Evolutionary conservation across 306 rosid species (phyloP), one percentile per base, ranked within the genome.

Genomic region (Fragaria nilgerrensis): DNA sequence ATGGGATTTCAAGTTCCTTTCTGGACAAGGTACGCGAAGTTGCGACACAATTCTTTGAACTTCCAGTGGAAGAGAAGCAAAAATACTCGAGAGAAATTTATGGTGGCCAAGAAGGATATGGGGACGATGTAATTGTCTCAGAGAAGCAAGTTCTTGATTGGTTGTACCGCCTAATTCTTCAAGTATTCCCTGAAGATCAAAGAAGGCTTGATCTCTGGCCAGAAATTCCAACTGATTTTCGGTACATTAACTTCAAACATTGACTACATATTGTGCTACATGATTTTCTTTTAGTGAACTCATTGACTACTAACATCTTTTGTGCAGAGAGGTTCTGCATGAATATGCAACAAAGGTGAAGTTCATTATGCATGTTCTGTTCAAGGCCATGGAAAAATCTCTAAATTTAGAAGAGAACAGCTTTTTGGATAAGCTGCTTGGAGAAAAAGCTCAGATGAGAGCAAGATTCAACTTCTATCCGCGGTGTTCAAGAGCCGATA

Each of bases 321-420:
- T 5, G 7, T 83, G 80, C 82, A 94, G 97, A 84, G 79, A 75
- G 37, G 75, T 73, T 39, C 15, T 87, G 68, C 41, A 82, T 9
- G 90, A 91, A 72, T 90, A 90, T 78, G 73, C 92, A 0, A 71
- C 72, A 68, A 80, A 79, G 77, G 9, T 90, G 67, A 84, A 16
- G 78, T 41, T 52, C 27, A 22, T 89, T 69, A 77, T n/a, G 32
- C 86, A 88, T 75, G 85, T 75, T 20, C 72, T 87, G 45, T 82
- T 88, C 3, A 87, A 83, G 89, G 97, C 94, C 53, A 82, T 91
- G 88, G 94, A 96, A 10, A 91, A 80, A 80, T 90, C 97, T 27
- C 74, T 91, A 89, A 77, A 84, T 67, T 81, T 94, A 82, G 92
- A 85, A 55, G 92, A 91, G 66, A 77, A 85, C 19, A 74, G 88